A percentile compares a stretch with the other conserved stretches of the same genome.
These are phyloP conservation scores for Fistulinella prunicolor DNA, from an alignment of 768 basidiomycete genomes.

Conservation along the genomic window DNA sequence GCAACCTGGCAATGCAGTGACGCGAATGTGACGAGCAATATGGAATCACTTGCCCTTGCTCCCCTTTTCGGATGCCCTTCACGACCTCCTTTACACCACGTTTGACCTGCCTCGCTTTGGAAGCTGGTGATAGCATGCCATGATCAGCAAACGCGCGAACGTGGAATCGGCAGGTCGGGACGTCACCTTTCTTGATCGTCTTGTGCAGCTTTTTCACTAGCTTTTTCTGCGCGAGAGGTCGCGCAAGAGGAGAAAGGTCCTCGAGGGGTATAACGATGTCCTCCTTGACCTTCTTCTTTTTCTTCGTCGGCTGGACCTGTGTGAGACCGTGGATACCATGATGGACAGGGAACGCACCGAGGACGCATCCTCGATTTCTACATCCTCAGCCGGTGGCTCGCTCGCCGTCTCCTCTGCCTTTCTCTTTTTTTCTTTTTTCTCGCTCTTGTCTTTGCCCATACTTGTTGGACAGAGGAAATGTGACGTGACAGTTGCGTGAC, in stretches of 20 bases:
- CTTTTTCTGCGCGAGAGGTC: conserved; percentile 91
- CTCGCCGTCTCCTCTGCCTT: conserved; percentile 38
- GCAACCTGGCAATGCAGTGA: conserved; percentile 49
- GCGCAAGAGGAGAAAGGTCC: conserved; percentile 91
- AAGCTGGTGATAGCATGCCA: conserved; percentile 49
- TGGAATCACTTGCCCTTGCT: conserved; percentile 75
- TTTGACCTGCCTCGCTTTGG: conserved; percentile 93
- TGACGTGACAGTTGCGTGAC: conserved; percentile 25
- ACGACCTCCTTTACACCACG: conserved; percentile 98
- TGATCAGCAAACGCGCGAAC: neutral
- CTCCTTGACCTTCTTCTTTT: conserved; percentile 57
- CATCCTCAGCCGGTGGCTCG: conserved; percentile 38
- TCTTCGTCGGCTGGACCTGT: conserved; percentile 44
- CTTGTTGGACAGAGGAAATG: conserved; percentile 3
- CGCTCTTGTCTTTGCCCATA: conserved; percentile 75
- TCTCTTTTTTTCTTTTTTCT: conserved; percentile 73
- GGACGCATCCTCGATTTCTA: conserved; percentile 42
- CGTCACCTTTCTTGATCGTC: conserved; percentile 84
- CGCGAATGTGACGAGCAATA: neutral
- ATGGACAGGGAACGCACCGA: conserved; percentile 25
- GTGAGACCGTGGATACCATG: conserved; percentile 29
- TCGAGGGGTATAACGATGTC: conserved; percentile 68
- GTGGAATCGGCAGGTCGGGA: neutral
- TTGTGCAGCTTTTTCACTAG: conserved; percentile 93
- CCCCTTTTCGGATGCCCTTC: conserved; percentile 95